These are phyloP conservation scores for Candida khao-thaluensis DNA, from an alignment of 805 yeast genomes.

Conservation along the genomic window DNA sequence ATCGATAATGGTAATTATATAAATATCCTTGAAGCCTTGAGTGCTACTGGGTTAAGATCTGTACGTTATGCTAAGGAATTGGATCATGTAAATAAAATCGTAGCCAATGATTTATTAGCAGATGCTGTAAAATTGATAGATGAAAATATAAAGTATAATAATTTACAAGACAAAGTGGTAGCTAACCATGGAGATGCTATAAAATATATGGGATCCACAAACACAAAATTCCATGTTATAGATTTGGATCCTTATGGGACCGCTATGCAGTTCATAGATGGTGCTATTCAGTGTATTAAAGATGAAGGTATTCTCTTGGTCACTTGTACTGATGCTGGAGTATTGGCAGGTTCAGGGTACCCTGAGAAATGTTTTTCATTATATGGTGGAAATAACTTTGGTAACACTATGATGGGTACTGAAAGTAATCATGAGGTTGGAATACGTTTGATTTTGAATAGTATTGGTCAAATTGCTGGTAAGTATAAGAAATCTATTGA, in stretches of 20 bases:
- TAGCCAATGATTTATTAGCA: slow-evolving; percentile 87
- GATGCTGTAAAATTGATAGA: slow-evolving; percentile 83
- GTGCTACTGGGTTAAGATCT: slow-evolving; percentile 95
- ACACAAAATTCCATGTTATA: slow-evolving; percentile 69
- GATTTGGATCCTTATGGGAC: slow-evolving; percentile 98
- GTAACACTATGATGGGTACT: slow-evolving; percentile 46
- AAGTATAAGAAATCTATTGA: slow-evolving; percentile 83
- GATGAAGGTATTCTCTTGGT: slow-evolving; percentile 85
- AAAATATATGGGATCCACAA: slow-evolving; percentile 56
- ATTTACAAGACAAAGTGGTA: slow-evolving; percentile 53
- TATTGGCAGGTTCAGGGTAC: slow-evolving; percentile 91
- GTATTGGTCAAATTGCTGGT: slow-evolving; percentile 82
- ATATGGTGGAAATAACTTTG: slow-evolving; percentile 89
- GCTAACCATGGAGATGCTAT: slow-evolving; percentile 91
- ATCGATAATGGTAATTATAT: slow-evolving; percentile 35
- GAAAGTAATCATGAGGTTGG: slow-evolving; percentile 95
- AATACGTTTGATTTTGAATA: slow-evolving; percentile 72
- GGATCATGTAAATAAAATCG: slow-evolving; percentile 65
- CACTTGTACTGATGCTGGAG: slow-evolving; percentile 96
- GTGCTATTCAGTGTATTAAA: slow-evolving; percentile 79
- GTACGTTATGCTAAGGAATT: slow-evolving; percentile 91
- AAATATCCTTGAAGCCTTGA: slow-evolving; percentile 80
- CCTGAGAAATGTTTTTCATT: slow-evolving; percentile 95
- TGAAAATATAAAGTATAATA: slow-evolving; percentile 67
- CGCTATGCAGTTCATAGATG: slow-evolving; percentile 92